Evolutionary conservation across 306 rosid species (phyloP).

Genomic region (Datisca glomerata): DNA sequence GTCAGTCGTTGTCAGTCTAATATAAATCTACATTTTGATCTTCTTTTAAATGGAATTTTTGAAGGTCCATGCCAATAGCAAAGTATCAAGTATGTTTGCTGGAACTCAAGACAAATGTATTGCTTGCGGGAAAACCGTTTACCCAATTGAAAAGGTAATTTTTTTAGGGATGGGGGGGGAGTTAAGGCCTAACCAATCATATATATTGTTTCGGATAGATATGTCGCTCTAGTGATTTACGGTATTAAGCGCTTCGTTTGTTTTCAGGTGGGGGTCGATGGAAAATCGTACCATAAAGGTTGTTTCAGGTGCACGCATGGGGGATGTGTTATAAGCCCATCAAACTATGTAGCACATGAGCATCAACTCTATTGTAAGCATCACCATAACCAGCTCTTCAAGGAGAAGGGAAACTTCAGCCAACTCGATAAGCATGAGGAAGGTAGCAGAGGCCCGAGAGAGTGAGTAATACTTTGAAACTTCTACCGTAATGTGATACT

Average conservation of each 20-base stretch:
- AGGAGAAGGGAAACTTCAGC: conserved; percentile 85
- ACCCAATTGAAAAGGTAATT: conserved; percentile 84
- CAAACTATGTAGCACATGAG: conserved; percentile 85
- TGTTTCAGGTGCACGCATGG: conserved; percentile 90
- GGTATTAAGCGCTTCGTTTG: neutral
- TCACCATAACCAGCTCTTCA: conserved; percentile 88
- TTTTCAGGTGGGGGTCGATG: conserved; percentile 76
- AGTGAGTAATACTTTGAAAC: too few relatives aligned
- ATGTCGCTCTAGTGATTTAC: neutral
- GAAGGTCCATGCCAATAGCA: conserved; percentile 60
- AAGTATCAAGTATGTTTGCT: conserved; percentile 56
- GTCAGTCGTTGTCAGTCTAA: too few relatives aligned
- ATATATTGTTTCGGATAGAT: neutral
- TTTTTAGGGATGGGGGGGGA: conserved; percentile 4
- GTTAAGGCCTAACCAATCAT: neutral
- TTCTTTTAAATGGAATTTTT: conserved; percentile 9
- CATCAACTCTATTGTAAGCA: conserved; percentile 80
- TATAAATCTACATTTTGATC: too few relatives aligned
- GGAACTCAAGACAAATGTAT: conserved; percentile 94
- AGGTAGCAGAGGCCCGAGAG: too few relatives aligned
- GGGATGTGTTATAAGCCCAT: conserved; percentile 84
- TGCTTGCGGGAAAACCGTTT: conserved; percentile 74
- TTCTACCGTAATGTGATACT: too few relatives aligned
- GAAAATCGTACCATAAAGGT: conserved; percentile 59
- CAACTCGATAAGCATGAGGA: conserved; percentile 48